Conservation (phyloP, 2,329 filamentous ascomycete species). For the Neofusicoccum kwambonambiense region DNA sequence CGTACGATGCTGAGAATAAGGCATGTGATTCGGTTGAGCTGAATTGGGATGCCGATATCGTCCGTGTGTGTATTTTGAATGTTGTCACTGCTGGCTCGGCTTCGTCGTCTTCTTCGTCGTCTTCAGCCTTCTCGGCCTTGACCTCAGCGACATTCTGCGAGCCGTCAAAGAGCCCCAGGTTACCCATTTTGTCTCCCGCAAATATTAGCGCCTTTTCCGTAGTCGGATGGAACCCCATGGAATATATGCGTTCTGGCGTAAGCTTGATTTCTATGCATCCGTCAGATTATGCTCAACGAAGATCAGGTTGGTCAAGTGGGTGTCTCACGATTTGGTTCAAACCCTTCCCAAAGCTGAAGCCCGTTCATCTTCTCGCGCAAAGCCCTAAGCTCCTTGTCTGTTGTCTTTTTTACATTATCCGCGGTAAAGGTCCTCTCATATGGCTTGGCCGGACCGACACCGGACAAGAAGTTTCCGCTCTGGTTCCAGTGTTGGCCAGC, state of each 20-base stretch:
- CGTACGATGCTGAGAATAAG: slow-evolving; percentile 85
- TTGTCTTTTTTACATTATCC: slow-evolving; percentile 78
- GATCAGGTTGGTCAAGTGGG: background rate
- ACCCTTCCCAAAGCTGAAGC: slow-evolving; percentile 78
- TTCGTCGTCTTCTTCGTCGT: slow-evolving; percentile 63
- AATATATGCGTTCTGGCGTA: slow-evolving; percentile 82
- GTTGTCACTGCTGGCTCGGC: slow-evolving; percentile 79
- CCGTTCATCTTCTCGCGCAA: slow-evolving; percentile 74
- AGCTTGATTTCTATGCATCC: slow-evolving; percentile 73
- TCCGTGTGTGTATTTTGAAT: slow-evolving; percentile 85
- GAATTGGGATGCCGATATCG: slow-evolving; percentile 82
- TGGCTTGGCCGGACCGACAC: slow-evolving; percentile 72
- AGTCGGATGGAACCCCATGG: slow-evolving; percentile 84
- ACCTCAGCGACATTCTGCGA: slow-evolving; percentile 63
- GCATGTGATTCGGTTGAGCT: slow-evolving; percentile 69
- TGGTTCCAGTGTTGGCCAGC: slow-evolving; percentile 75
- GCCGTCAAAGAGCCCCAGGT: slow-evolving; percentile 86
- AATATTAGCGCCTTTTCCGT: slow-evolving; percentile 84
- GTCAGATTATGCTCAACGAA: background rate
- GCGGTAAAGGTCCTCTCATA: slow-evolving; percentile 82
- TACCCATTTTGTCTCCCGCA: slow-evolving; percentile 90
- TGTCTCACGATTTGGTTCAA: slow-evolving; percentile 69
- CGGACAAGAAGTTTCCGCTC: slow-evolving; percentile 64
- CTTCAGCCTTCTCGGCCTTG: slow-evolving; percentile 62
- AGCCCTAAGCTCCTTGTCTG: slow-evolving; percentile 70